A percentile compares a stretch with the other conserved stretches of the same genome.
Evolutionary conservation across 371 early-diverging fungal species (phyloP).

Genomic region (Umbelopsis sp.): DNA sequence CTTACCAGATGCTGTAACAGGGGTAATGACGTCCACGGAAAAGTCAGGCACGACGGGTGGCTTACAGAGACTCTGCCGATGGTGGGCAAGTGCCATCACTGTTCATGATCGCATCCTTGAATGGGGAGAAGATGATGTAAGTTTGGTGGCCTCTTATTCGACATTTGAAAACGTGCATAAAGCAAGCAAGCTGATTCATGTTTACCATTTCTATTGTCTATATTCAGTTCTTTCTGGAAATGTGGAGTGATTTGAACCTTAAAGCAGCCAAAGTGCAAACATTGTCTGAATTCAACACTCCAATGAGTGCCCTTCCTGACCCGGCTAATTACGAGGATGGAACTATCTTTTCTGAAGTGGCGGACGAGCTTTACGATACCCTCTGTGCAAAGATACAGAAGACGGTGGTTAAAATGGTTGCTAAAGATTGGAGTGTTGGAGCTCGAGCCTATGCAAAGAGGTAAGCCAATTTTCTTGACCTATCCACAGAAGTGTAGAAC

Average conservation of each 20-base stretch:
- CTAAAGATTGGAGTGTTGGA: conserved; percentile 62
- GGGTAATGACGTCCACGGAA: conserved; percentile 44
- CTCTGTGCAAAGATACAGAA: conserved; percentile 53
- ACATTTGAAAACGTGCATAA: not conserved
- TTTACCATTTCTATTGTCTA: too few relatives aligned
- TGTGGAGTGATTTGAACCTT: conserved; percentile 52
- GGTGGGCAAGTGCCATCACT: conserved; percentile 54
- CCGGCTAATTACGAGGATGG: conserved; percentile 28
- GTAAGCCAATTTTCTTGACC: conserved; percentile 32
- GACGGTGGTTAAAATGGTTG: conserved; percentile 54
- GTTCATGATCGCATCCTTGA: conserved; percentile 47
- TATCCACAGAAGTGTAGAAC: too few relatives aligned
- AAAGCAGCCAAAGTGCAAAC: conserved; percentile 10
- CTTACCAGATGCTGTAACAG: conserved; percentile 54
- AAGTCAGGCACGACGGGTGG: conserved; percentile 42
- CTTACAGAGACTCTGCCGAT: conserved; percentile 49
- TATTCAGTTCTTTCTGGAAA: conserved; percentile 56
- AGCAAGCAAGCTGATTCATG: too few relatives aligned
- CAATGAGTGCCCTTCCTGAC: conserved; percentile 2
- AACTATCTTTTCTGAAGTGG: conserved; percentile 50
- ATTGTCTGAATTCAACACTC: not conserved
- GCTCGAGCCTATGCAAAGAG: conserved; percentile 61
- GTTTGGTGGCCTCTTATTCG: not conserved
- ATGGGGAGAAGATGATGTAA: conserved; percentile 62
- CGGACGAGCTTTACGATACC: conserved; percentile 41